Base-by-base conservation (phyloP, 345 rosid genomes). In the Reutealis trisperma region DNA sequence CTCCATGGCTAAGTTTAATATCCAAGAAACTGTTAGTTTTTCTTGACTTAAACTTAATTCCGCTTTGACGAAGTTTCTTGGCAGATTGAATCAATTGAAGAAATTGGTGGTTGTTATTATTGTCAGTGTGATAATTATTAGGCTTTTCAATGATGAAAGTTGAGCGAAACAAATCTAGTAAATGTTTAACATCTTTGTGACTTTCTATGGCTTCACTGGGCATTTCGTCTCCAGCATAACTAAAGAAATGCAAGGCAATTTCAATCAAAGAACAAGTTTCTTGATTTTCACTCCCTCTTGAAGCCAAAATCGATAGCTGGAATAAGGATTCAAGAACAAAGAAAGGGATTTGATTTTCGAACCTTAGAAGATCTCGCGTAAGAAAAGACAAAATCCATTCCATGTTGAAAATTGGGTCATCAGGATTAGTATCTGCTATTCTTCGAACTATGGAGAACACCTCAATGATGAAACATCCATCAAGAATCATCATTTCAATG, bases 341-440 rank as follows among this genome's bases (percentile, higher is more conserved):
- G 76, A 70, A 86, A 41, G 94, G 92, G 37, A 90, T 83, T 77
- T 90, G 92, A 37, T 90, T 90, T 82, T 90, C 94, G 1, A 90
- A 70, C 64, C 78, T 77, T 13, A 90, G 86, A 37, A 90, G 79
- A 76, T 89, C 94, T 0, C 87, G 71, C 68, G 77, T 78, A 14
- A 90, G 57, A 3, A 77, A 85, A 0, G 84, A 83, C 15, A 86
- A 79, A 11, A 90, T 65, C 92, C 92, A 87, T 16, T 87, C 67
- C 82, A 87, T 77, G 13, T 79, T 82, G 80, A 87, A 80, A 6
- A 87, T 72, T 0, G 92, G 94, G 59, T 90, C 94, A 32, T 86
- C 85, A 8, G 16, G 41, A 69, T 87, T 81, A 9, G 80, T 25
- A 1, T 67, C 63, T 5, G 84, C 82, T 16, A 86, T 25, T 12